phyloP scores from a whole-genome alignment of 1,139 yeast species.

The Pichia sp. region DNA sequence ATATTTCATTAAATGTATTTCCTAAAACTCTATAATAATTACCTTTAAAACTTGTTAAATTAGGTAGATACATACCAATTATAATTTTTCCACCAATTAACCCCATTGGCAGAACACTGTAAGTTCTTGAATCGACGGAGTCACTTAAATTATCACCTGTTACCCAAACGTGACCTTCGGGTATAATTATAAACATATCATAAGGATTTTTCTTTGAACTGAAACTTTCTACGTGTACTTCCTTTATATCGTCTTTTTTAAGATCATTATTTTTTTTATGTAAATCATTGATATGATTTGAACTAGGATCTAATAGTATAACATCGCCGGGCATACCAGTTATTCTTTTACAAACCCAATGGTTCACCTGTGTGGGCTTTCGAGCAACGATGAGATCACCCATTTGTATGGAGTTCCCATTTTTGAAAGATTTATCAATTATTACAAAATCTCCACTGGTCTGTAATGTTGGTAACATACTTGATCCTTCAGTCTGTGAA shows the following conservation, averaged over 20 bases:
- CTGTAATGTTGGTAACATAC: slow-evolving; percentile 88
- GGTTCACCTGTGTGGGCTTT: slow-evolving; percentile 85
- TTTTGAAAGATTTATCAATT: slow-evolving; percentile 54
- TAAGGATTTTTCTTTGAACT: slow-evolving; percentile 23
- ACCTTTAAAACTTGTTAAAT: slow-evolving; percentile 13
- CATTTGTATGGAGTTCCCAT: slow-evolving; percentile 55
- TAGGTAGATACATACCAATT: slow-evolving; percentile 26
- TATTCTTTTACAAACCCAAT: slow-evolving; percentile 83
- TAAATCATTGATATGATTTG: slow-evolving; percentile 28
- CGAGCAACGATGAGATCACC: slow-evolving; percentile 88
- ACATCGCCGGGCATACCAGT: slow-evolving; percentile 96
- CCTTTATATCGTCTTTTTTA: slow-evolving; percentile 1
- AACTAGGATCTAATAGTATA: slow-evolving; percentile 72
- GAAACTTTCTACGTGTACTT: too few species aligned
- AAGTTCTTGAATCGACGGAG: slow-evolving; percentile 86
- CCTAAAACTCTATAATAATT: slow-evolving; percentile 16
- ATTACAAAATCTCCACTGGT: slow-evolving; percentile 74
- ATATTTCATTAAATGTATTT: slow-evolving; percentile 10
- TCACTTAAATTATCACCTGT: slow-evolving; percentile 90
- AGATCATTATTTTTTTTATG: slow-evolving; percentile 2
- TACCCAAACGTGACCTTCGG: slow-evolving; percentile 94
- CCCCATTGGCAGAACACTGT: slow-evolving; percentile 83
- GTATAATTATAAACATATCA: slow-evolving; percentile 59
- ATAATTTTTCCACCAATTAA: slow-evolving; percentile 76
- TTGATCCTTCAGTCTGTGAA: slow-evolving; percentile 77